Base-by-base conservation (phyloP, 179 eudicot genomes). In the Nepenthes alata region DNA sequence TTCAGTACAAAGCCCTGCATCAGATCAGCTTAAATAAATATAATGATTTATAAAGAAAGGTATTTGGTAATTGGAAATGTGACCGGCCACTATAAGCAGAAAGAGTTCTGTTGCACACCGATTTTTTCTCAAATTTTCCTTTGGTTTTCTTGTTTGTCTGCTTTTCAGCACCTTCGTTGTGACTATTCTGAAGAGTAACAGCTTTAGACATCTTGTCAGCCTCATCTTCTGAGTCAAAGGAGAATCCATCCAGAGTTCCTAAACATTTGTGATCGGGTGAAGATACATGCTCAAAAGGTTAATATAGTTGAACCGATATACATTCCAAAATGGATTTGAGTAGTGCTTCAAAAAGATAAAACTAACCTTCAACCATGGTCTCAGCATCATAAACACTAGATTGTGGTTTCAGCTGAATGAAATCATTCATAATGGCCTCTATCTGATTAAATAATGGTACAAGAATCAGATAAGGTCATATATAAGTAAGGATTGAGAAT, bases 301-400 rank as follows among this genome's bases (percentile, higher is more conserved):
- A 35, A 65, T 48, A 52, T 10, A 4, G 6, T 52, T 12, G 6
- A 12, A 16, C 14, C 1, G 25, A 52, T 2, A 52, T 52, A 52
- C 16, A 52, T 12, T 25, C 25, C 14, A 16, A 41, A 7, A 41
- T 41, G 8, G 45, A 25, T 25, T 41, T 4, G 45, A 41, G 45
- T 41, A 41, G 45, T 41, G 45, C 25, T 25, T 41, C 49, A 75
- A 35, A 35, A 50, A 56, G 39, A 47, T 14, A 34, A 59, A 50
- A 71, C 81, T 61, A 51, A 90, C 98, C 98, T 93, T 89, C 98
- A 72, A 93, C 93, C 88, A 89, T 86, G 52, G 98, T 93, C 76
- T 93, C 98, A 45, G 96, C 88, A 66, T 89, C 88, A 51, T 81
- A 89, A 53, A 93, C 93, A 80, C 86, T 89, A 57, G 98, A 89